Evolutionary conservation across 192 early-diverging fungal genomes (phyloP).

Genomic region (Coemansia sp.): DNA sequence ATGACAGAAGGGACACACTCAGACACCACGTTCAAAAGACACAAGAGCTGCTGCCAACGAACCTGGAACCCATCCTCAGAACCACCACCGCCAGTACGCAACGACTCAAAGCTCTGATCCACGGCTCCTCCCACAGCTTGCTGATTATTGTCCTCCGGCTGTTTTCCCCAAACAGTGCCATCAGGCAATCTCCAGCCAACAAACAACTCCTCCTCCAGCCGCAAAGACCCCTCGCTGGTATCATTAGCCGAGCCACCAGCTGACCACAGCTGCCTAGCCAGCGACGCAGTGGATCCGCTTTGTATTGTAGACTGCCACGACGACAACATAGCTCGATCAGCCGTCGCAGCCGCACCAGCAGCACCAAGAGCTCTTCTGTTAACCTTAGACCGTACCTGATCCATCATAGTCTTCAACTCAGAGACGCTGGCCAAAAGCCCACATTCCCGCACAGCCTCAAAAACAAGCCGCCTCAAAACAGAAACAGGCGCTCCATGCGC

Average conservation of each 20-base stretch:
- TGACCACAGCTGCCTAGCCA: constrained; percentile 26
- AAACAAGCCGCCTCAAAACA: constrained; percentile 17
- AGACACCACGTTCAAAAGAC: constrained; percentile 16
- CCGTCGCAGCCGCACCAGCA: background rate
- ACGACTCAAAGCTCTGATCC: background rate
- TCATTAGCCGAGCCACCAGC: background rate
- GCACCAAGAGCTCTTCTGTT: background rate
- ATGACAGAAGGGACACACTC: constrained; percentile 32
- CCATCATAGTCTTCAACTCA: constrained; percentile 18
- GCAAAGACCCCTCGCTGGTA: background rate
- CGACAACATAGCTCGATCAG: background rate
- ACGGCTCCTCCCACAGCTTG: background rate
- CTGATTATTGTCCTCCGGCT: background rate
- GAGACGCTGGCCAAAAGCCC: constrained; percentile 12
- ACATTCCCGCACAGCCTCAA: constrained; percentile 18
- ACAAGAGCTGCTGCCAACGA: constrained; percentile 34
- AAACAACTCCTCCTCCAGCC: constrained; percentile 26
- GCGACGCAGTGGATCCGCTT: constrained; percentile 2
- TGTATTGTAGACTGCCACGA: constrained; percentile 10
- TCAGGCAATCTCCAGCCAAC: constrained; percentile 50
- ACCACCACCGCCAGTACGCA: background rate
- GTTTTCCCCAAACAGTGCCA: constrained; percentile 39
- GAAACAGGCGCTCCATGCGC: constrained; percentile 11
- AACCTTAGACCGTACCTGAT: constrained; percentile 8
- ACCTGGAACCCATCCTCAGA: constrained; percentile 2